These are phyloP conservation scores for Mortierella sp. DNA, from an alignment of 371 early-diverging fungal species.

Conservation along the genomic window DNA sequence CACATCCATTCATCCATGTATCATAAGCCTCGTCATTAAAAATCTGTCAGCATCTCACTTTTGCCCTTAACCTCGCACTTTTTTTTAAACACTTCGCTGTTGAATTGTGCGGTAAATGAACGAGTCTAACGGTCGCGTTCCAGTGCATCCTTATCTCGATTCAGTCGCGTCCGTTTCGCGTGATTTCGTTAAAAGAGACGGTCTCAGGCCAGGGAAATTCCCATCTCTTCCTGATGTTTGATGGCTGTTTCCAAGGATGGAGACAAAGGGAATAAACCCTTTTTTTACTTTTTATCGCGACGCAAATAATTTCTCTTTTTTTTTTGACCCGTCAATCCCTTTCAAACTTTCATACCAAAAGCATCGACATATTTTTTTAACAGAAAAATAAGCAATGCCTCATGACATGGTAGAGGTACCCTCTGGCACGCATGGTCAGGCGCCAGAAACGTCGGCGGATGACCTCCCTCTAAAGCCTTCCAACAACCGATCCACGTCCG, in stretches of 20 bases:
- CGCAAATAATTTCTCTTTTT: neutral
- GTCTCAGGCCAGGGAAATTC: too few species aligned
- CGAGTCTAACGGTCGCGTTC: too few species aligned
- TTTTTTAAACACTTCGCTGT: too few species aligned
- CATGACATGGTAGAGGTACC: slow-evolving; percentile 13
- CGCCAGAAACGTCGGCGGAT: neutral
- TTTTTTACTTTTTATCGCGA: neutral
- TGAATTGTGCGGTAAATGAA: too few species aligned
- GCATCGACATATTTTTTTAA: too few species aligned
- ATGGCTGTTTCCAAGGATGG: too few species aligned
- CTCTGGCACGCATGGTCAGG: too few species aligned
- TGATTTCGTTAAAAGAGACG: too few species aligned
- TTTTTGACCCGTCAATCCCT: neutral
- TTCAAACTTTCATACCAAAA: too few species aligned
- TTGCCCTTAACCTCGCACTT: neutral
- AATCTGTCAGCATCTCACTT: neutral
- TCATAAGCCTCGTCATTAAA: neutral
- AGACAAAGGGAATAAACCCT: neutral
- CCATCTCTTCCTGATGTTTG: too few species aligned
- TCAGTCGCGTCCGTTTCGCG: too few species aligned
- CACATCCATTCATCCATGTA: neutral
- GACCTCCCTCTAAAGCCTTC: slow-evolving; percentile 2
- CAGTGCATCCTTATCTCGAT: too few species aligned
- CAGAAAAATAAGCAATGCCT: slow-evolving; percentile 1
- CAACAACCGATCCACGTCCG: neutral